Evolutionary conservation across 805 yeast genomes (phyloP).

Genomic region (Myxozyma neotropica): DNA sequence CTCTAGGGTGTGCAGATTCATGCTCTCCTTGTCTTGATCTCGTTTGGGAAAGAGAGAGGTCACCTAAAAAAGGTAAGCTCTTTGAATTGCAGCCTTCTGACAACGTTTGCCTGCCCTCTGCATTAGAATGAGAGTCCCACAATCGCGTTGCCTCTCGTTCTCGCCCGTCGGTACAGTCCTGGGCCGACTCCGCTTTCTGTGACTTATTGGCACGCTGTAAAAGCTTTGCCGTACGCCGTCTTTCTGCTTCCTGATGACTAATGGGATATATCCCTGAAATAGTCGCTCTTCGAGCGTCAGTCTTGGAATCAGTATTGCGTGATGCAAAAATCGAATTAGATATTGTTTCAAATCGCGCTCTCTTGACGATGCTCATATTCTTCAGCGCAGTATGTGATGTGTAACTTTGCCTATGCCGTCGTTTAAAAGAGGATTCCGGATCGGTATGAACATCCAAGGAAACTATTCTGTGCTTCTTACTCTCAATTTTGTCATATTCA

Average conservation of each 20-base stretch:
- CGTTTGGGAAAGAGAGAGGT: too few species aligned
- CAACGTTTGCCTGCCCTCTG: too few species aligned
- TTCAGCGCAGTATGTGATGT: conserved; percentile 3
- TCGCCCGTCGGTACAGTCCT: neutral
- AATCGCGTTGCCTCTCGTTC: neutral
- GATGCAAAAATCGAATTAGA: conserved; percentile 19
- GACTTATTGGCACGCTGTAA: neutral
- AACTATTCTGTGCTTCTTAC: conserved; percentile 16
- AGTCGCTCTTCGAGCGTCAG: neutral
- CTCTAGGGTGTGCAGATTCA: too few species aligned
- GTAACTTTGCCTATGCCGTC: conserved; percentile 1
- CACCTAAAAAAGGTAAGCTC: too few species aligned
- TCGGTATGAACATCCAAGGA: conserved; percentile 23
- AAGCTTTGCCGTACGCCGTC: conserved; percentile 17
- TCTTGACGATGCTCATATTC: conserved; percentile 24
- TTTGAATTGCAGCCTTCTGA: too few species aligned
- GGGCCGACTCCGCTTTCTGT: too few species aligned
- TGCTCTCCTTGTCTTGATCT: too few species aligned
- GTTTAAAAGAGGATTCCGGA: conserved; percentile 8
- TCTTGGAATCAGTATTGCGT: neutral
- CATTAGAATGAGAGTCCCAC: too few species aligned
- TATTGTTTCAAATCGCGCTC: conserved; percentile 21
- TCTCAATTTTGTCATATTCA: conserved; percentile 25
- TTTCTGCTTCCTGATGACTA: conserved; percentile 24
- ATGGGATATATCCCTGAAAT: conserved; percentile 5